Evolutionary conservation across 495 filamentous ascomycete species (phyloP).

Genomic region (Aspergillus diversus): DNA sequence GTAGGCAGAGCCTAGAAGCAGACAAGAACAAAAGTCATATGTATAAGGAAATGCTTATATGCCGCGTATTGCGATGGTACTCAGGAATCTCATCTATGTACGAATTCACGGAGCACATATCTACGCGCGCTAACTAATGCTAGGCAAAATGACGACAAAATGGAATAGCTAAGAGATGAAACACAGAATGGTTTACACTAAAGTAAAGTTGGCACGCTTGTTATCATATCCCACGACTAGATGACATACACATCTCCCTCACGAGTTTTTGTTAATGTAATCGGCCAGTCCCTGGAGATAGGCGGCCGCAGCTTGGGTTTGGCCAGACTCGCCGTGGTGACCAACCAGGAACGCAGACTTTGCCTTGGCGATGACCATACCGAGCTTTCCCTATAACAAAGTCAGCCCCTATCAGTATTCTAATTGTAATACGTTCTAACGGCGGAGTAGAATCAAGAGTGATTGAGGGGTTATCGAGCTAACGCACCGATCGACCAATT

Average conservation of each 20-base stretch:
- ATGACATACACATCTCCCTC: neutral
- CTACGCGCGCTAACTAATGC: slow-evolving; percentile 26
- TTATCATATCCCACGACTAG: slow-evolving; percentile 15
- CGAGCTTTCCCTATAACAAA: slow-evolving; percentile 70
- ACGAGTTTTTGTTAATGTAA: slow-evolving; percentile 44
- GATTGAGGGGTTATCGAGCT: too few species aligned
- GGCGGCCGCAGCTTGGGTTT: slow-evolving; percentile 53
- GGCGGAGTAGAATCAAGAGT: too few species aligned
- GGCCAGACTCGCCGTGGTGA: slow-evolving; percentile 73
- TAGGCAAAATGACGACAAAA: slow-evolving; percentile 10
- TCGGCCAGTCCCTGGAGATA: slow-evolving; percentile 48
- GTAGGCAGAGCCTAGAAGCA: too few species aligned
- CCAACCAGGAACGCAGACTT: slow-evolving; percentile 81
- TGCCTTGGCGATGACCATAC: slow-evolving; percentile 79
- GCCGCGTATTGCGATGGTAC: too few species aligned
- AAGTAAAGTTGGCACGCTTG: slow-evolving; percentile 17
- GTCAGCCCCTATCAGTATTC: too few species aligned
- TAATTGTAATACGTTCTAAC: slow-evolving; percentile 11
- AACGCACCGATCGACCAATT: slow-evolving; percentile 78
- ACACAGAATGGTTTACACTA: slow-evolving; percentile 23
- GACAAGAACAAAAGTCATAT: too few species aligned
- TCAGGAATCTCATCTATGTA: too few species aligned
- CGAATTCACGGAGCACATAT: slow-evolving; percentile 21
- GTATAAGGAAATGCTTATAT: too few species aligned
- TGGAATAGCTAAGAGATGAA: slow-evolving; percentile 19